Base-by-base conservation (phyloP, 2,329 filamentous ascomycete genomes). In the Penicillium sp. region DNA sequence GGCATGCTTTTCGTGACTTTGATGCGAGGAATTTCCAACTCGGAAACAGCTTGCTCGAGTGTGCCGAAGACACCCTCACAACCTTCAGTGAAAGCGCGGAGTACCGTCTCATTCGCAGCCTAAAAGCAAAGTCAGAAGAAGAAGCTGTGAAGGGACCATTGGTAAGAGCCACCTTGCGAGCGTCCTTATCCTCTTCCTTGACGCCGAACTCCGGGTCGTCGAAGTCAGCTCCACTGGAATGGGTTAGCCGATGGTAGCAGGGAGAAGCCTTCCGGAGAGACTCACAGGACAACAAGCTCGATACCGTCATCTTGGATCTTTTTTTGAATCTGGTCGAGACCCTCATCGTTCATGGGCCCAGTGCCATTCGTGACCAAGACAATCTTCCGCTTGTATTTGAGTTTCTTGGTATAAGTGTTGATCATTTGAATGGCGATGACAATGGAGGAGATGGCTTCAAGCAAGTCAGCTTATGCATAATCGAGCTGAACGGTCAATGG, bases 391-490 rank as follows among this genome's bases (percentile, higher is more conserved):
- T 85, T 87, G 78, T 87, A 93, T 78, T 96, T 92, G 61, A 93
- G 83, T 71, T 91, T 89, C 76, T 89, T 93, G 65, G 91, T 95
- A 58, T 89, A 87, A 0, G 82, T 84, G 58, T 84, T 83, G 56
- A 99, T 96, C 89, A 97, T 92, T 65, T 93, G 85, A 36, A 95
- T 86, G 0, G 92, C 95, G 51, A 98, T 77, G 40, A 96, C 88
- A 59, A 98, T 82, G 3, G 93, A 92, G 1, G 93, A 97, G 35
- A 98, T 85, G 36, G 85, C 83, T 85, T 51, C 0, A 36, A 2
- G 36, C 10, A 22, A 33, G 70, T 63, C 69, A 73, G 54, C 4
- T 35, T 22, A 18, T 37, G 19, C 2, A 11, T 11, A 11, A 6
- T 37, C 2, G 24, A 51, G 2, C 11, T 16, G 2, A 6, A 2